Conservation (phyloP, 371 early-diverging fungal genomes). For the Vairimorpha necatrix region DNA sequence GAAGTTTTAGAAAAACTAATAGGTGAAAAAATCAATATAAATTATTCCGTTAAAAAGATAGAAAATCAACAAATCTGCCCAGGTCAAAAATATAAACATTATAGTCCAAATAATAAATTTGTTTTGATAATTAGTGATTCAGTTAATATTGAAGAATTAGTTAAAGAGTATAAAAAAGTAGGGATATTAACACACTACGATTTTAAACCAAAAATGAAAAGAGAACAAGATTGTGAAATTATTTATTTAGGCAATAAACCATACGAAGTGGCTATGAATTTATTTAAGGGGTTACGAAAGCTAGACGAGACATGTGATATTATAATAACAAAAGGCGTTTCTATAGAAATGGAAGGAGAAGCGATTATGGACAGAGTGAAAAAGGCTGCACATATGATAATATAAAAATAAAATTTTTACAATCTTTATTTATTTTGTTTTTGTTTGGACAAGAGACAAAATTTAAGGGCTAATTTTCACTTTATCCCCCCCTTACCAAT, state of each 20-base stretch:
- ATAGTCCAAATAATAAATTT: conserved; percentile 71
- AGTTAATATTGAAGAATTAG: conserved; percentile 7
- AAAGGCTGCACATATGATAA: conserved; percentile 71
- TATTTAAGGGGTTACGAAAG: conserved; percentile 75
- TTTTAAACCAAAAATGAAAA: not conserved
- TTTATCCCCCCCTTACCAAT: not conserved
- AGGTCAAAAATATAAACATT: conserved; percentile 97
- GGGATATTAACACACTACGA: conserved; percentile 25
- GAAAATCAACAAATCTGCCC: conserved; percentile 73
- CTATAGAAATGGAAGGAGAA: conserved; percentile 74
- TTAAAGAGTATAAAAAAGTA: conserved; percentile 10
- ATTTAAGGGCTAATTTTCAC: not conserved
- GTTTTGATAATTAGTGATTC: conserved; percentile 45
- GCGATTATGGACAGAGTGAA: conserved; percentile 93
- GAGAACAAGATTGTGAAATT: conserved; percentile 13
- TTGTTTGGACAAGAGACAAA: not conserved
- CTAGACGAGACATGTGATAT: conserved; percentile 72
- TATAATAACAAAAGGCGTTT: conserved; percentile 73
- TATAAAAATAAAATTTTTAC: conserved; percentile 13
- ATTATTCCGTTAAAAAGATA: not conserved
- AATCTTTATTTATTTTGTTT: not conserved
- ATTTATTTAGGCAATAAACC: conserved; percentile 54
- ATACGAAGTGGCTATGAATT: conserved; percentile 69
- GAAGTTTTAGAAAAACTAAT: conserved; percentile 68
- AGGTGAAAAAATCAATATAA: conserved; percentile 11